Conservation (phyloP, 2,329 filamentous ascomycete species). For the Penicillium nordicum region DNA sequence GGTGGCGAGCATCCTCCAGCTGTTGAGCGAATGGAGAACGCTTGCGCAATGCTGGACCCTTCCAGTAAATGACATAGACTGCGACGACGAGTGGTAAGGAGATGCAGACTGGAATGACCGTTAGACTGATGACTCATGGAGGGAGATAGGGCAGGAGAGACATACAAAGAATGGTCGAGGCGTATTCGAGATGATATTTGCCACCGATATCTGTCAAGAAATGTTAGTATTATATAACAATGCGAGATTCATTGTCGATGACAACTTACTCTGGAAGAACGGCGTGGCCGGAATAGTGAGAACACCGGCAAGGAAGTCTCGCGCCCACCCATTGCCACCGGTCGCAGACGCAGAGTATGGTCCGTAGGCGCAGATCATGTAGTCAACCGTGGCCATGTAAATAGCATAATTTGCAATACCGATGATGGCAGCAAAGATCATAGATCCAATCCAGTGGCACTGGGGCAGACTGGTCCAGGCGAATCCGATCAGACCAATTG, state of each 20-base stretch:
- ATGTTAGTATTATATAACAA: constrained; percentile 2
- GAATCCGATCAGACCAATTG: constrained; percentile 61
- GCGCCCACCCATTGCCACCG: constrained; percentile 63
- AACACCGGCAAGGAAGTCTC: constrained; percentile 63
- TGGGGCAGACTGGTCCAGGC: constrained; percentile 57
- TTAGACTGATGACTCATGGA: background rate
- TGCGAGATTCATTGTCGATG: background rate
- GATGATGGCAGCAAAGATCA: constrained; percentile 59
- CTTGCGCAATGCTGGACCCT: constrained; percentile 58
- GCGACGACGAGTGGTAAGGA: constrained; percentile 59
- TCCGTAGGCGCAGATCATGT: constrained; percentile 66
- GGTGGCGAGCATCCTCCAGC: constrained; percentile 48
- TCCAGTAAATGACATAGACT: constrained; percentile 66
- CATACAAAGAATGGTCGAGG: constrained; percentile 58
- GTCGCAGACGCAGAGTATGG: constrained; percentile 64
- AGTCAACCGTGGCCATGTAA: constrained; percentile 66
- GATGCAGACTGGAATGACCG: constrained; percentile 44
- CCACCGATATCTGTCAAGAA: constrained; percentile 49
- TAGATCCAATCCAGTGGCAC: constrained; percentile 60
- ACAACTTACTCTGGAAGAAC: constrained; percentile 40
- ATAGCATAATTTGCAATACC: constrained; percentile 63
- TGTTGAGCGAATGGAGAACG: constrained; percentile 64
- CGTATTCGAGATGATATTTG: constrained; percentile 56
- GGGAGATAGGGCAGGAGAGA: background rate
- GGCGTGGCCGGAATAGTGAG: constrained; percentile 60